Evolutionary conservation across 495 filamentous ascomycete genomes (phyloP), one percentile per base, ranked within the genome.

Genomic region (Zalerion maritima): DNA sequence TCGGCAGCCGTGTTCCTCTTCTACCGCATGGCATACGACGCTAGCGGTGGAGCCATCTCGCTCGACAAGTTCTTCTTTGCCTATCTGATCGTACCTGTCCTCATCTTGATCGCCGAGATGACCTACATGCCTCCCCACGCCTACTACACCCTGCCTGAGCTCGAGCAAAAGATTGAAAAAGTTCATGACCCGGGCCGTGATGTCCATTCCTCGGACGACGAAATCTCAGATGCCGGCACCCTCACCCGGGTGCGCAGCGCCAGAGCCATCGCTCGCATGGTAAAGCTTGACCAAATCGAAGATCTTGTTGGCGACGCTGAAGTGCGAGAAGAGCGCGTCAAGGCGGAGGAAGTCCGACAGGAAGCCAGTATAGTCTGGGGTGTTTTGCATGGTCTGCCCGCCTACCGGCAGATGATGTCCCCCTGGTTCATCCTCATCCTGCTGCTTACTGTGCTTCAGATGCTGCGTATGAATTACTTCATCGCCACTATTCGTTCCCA

Each of bases 1-100:
- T 75, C 71, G 5, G 73, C 70, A 20, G 76, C 75, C 11, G 54
- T 80, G 0, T 78, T 79, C 34, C 61, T 80, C 0, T 51, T 77
- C 42, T 81, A 79, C 45, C 56, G 71, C 4, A 34, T 77, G 0
- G 50, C 62, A 2, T 79, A 77, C 46, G 62, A 69, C 28, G 54
- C 58, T 0, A 64, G 60, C 0, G 35, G 48, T 17, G 45, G 53
- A 19, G 32, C 40, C 0, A 75, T 79, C 42, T 53, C 50, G 2
- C 71, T 68, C 0, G 54, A 69, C 31, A 62, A 63, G 28, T 79
- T 81, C 54, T 81, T 80, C 49, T 52, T 79, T 18, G 46, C 43
- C 7, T 81, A 79, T 41, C 54, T 75, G 1, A 28, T 66, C 8
- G 67, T 81, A 0, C 76, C 75, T 2, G 47, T 49, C 0, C 50